Base-by-base conservation (phyloP, 2,329 filamentous ascomycete genomes). In the Diplodia intermedia region DNA sequence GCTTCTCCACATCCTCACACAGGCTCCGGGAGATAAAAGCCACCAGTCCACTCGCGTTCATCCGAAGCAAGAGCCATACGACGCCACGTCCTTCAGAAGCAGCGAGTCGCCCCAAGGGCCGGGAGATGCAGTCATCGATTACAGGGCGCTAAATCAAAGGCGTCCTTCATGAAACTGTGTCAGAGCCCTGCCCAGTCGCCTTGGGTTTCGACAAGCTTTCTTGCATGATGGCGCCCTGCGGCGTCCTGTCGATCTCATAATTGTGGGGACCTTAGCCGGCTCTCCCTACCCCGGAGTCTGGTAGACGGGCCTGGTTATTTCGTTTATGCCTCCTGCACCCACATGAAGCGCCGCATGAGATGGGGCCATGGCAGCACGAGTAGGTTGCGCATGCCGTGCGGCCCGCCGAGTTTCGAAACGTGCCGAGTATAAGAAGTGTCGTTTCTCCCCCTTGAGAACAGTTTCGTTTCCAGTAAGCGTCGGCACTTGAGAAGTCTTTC, bases 131-230 rank as follows among this genome's bases (percentile, higher is more conserved):
- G 15, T 31, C 20, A 52, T 63, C 36, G 29, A 52, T 63, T 38
- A 14, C 60, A 38, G 31, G 57, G 57, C 26, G 33, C 7, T 12
- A 33, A 20, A 4, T 6, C 23, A 12, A n/a, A n/a, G 29, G n/a
- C 11, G 43, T 11, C 29, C 38, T 23, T 36, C n/a, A 63, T 63
- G 36, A 63, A 52, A 29, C 60, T 63, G 47, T 63, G 50, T 63
- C 47, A 31, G 47, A 31, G 60, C 31, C 56, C 50, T 63, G 60
- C 20, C 60, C 47, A 38, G 36, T 52, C 60, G 31, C 57, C 57
- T 62, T 62, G 43, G 6, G 26, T 20, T 7, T 1, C 14, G 43
- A 63, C 60, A 63, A 63, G 60, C 60, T 52, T 63, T 63, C 31
- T 31, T 61, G 60, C 60, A 52, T 36, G 47, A 63, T 38, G 47